These are phyloP conservation scores for Trichosanthes truncata DNA, from an alignment of 306 rosid genomes.

Conservation along the genomic window DNA sequence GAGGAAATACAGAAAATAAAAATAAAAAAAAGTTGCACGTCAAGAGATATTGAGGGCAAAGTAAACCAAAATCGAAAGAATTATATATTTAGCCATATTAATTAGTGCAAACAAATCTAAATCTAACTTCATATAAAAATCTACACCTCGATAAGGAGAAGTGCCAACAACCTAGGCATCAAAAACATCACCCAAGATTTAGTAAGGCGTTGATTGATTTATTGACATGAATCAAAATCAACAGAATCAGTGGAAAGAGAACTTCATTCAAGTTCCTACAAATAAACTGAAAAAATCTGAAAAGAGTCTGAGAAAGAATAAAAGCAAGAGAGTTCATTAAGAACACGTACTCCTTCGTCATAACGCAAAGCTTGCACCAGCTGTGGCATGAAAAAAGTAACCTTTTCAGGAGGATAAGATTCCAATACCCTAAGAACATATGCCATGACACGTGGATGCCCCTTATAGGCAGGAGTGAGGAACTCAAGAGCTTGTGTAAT, in stretches of 20 bases:
- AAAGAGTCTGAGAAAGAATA: not conserved
- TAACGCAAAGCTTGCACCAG: conserved; percentile 90
- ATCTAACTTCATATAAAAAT: not conserved
- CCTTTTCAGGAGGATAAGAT: conserved; percentile 91
- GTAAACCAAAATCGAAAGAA: not conserved
- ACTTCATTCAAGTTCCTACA: not conserved
- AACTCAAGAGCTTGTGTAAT: conserved; percentile 95
- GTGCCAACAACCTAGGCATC: not conserved
- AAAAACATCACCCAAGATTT: not conserved
- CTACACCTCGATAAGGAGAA: not conserved
- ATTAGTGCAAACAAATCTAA: not conserved
- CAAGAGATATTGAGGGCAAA: not conserved
- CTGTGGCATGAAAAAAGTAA: conserved; percentile 97
- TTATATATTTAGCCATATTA: not conserved
- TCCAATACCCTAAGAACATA: conserved; percentile 92
- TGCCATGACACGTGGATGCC: conserved; percentile 98
- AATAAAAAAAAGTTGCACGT: not conserved
- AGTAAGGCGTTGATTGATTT: not conserved
- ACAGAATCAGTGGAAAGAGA: not conserved
- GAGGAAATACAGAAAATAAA: not conserved
- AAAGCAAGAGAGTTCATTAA: not conserved
- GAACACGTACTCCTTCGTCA: conserved; percentile 75
- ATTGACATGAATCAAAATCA: not conserved
- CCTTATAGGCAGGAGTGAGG: conserved; percentile 88
- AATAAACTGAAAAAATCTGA: not conserved